phyloP scores from a whole-genome alignment of 192 early-diverging fungal species.

The Coemansia interrupta region DNA sequence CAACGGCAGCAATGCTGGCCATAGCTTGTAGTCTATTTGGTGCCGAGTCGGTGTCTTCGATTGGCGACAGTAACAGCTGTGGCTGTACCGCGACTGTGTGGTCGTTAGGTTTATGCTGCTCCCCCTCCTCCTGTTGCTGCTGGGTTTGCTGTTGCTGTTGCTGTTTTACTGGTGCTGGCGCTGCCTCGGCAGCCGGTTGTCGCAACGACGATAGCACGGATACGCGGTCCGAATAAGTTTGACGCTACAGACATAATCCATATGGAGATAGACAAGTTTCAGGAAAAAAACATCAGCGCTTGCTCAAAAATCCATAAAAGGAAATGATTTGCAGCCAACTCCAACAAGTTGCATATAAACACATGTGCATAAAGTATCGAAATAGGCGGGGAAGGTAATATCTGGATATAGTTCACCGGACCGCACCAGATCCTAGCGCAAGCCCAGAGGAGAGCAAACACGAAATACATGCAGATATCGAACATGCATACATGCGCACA shows the following conservation, averaged over 20 bases:
- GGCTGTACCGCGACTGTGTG: not conserved
- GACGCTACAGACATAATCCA: constrained; percentile 24
- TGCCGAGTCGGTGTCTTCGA: not conserved
- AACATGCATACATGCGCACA: not conserved
- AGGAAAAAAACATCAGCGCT: not conserved
- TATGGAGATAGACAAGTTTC: no score
- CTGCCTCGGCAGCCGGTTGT: constrained; percentile 11
- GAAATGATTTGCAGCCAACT: not conserved
- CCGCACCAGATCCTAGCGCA: no score
- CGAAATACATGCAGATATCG: constrained; percentile 1
- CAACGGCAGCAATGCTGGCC: not conserved
- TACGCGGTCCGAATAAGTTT: constrained; percentile 55
- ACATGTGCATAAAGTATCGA: not conserved
- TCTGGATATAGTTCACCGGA: not conserved
- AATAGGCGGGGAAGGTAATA: not conserved
- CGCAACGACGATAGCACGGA: constrained; percentile 42
- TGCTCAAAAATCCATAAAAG: not conserved
- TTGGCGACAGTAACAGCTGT: not conserved
- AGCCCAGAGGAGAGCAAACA: not conserved
- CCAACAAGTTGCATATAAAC: not conserved
- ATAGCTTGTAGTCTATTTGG: not conserved
- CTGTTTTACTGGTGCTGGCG: constrained; percentile 1
- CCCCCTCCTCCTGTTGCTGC: constrained; percentile 1
- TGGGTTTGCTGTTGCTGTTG: not conserved
- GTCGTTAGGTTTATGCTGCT: not conserved